phyloP scores from a whole-genome alignment of 306 rosid genomes.

The Glycine soja region DNA sequence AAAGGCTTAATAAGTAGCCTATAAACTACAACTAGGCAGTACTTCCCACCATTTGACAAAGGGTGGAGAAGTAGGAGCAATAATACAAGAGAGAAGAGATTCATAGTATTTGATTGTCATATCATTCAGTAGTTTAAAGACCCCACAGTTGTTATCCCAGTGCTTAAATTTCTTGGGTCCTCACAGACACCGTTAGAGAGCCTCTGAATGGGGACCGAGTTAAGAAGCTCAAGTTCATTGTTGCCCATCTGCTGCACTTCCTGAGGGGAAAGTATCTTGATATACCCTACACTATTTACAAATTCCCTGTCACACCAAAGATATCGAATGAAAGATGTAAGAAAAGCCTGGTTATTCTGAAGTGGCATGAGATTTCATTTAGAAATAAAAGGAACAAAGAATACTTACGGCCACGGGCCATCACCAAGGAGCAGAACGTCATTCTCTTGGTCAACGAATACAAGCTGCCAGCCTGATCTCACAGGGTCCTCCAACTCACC shows the following conservation, averaged over 20 bases:
- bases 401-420: slow-evolving; percentile 61
- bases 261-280: slow-evolving; percentile 93
- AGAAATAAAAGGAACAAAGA: not conserved
- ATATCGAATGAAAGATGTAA: not conserved
- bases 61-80: slow-evolving; percentile 55
- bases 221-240: slow-evolving; percentile 77
- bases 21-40: slow-evolving; percentile 58
- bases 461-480: slow-evolving; percentile 99
- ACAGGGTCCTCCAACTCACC: slow-evolving; percentile 89
- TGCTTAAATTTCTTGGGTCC: slow-evolving; percentile 76
- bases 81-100: slow-evolving; percentile 59
- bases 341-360: slow-evolving; percentile 7
- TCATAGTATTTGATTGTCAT: slow-evolving; percentile 55
- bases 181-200: slow-evolving; percentile 71
- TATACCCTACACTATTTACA: slow-evolving; percentile 92
- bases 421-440: slow-evolving; percentile 94
- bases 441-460: slow-evolving; percentile 94
- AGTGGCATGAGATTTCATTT: not conserved
- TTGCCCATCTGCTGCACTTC: slow-evolving; percentile 96
- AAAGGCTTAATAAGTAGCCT: slow-evolving; percentile 50
- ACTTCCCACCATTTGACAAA: slow-evolving; percentile 47
- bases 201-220: slow-evolving; percentile 79
- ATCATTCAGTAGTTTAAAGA: slow-evolving; percentile 79
- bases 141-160: slow-evolving; percentile 83
- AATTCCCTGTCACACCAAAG: slow-evolving; percentile 76